A percentile compares a stretch with the other conserved stretches of the same genome.
Evolutionary conservation across 768 basidiomycete genomes (phyloP).

Genomic region (Macrolepiota dolichaula): DNA sequence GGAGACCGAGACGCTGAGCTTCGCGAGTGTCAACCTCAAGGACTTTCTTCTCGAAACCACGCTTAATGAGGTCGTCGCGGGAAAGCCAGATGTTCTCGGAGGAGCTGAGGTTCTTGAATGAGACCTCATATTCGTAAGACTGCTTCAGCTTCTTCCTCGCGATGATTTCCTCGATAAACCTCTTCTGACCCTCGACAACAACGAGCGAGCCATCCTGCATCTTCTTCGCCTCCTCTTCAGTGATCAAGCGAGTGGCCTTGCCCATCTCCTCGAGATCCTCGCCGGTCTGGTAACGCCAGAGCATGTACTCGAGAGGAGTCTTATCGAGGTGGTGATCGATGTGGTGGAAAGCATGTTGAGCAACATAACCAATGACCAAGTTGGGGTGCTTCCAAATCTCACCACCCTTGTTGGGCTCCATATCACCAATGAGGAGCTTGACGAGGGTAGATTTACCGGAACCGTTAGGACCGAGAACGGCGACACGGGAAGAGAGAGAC

Average conservation of each 20-base stretch:
- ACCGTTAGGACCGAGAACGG: constrained; percentile 97
- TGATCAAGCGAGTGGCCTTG: constrained; percentile 87
- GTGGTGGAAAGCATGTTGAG: constrained; percentile 99
- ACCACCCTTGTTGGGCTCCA: constrained; percentile 95
- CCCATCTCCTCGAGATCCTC: constrained; percentile 96
- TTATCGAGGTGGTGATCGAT: constrained; percentile 98
- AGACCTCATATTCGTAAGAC: constrained; percentile 97
- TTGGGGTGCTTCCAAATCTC: constrained; percentile 99
- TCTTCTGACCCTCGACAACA: constrained; percentile 92
- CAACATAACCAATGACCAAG: constrained; percentile 98
- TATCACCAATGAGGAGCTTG: constrained; percentile 94
- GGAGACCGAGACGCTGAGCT: constrained; percentile 92
- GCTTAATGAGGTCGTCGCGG: constrained; percentile 95
- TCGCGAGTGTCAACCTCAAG: constrained; percentile 96
- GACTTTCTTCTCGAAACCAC: constrained; percentile 99
- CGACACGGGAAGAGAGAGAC: constrained; percentile 97
- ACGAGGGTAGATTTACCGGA: constrained; percentile 98
- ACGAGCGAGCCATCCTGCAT: constrained; percentile 93
- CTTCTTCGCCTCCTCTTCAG: constrained; percentile 85
- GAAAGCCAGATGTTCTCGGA: constrained; percentile 98
- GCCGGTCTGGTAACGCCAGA: constrained; percentile 99
- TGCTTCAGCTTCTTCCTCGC: constrained; percentile 98
- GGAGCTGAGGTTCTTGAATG: constrained; percentile 91
- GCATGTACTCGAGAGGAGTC: constrained; percentile 98
- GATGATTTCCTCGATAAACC: constrained; percentile 89